Evolutionary conservation across 169 alveolate genomes (phyloP).

Genomic region (Eimeria mitis): DNA sequence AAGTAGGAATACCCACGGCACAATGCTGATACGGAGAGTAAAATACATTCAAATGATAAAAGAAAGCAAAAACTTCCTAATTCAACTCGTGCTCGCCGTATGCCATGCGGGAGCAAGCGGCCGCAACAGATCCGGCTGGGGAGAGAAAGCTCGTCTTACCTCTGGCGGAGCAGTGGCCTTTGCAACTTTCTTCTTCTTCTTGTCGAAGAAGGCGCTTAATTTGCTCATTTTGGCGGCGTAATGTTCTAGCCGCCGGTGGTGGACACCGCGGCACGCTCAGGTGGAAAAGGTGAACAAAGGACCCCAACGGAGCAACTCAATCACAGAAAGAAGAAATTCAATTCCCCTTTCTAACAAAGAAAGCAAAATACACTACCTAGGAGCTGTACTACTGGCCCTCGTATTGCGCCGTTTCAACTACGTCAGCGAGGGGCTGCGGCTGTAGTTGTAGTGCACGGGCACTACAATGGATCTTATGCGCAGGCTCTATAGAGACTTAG

Average conservation of each 20-base stretch:
- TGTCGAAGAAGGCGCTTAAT: constrained; percentile 71
- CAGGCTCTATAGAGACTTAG: too few species aligned
- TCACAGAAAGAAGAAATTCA: not conserved
- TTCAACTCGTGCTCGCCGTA: not conserved
- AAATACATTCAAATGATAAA: not conserved
- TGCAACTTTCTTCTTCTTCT: constrained; percentile 52
- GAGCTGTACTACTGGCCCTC: not conserved
- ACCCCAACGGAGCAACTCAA: not conserved
- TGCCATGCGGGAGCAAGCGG: not conserved
- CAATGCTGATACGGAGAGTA: not conserved
- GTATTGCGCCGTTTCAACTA: not conserved
- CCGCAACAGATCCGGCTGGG: not conserved
- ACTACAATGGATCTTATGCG: too few species aligned
- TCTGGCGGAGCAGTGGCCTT: constrained; percentile 47
- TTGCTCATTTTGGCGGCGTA: constrained; percentile 54
- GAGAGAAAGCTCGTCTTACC: not conserved
- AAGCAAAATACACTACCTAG: not conserved
- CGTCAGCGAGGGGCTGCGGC: constrained; percentile 26
- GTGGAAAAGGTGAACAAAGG: not conserved
- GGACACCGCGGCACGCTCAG: not conserved
- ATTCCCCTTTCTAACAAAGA: not conserved
- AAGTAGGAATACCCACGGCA: not conserved
- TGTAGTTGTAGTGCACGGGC: not conserved
- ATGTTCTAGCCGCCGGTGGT: not conserved
- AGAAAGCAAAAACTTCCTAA: not conserved